Evolutionary conservation across 2,329 filamentous ascomycete genomes (phyloP).

Genomic region (Keithomyces neogunnii): DNA sequence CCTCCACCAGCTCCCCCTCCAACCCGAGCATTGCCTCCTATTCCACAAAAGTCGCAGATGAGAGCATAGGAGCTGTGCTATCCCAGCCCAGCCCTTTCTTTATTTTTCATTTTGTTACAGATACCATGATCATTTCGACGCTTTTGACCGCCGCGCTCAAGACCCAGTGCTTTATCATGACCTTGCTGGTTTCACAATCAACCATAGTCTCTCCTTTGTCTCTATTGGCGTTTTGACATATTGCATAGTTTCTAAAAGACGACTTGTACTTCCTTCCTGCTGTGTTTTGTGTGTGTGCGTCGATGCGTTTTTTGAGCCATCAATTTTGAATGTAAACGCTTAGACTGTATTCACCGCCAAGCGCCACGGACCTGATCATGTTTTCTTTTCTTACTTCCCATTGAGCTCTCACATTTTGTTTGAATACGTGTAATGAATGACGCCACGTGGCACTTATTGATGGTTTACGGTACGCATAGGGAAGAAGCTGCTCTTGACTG

Average conservation of each 20-base stretch:
- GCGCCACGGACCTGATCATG: background rate
- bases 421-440: background rate
- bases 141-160: no score
- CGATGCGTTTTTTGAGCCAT: background rate
- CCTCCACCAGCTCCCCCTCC: constrained; percentile 48
- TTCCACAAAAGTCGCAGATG: constrained; percentile 28
- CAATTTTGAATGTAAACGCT: background rate
- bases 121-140: no score
- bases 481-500: background rate
- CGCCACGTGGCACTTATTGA: constrained; percentile 7
- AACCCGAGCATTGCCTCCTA: constrained; percentile 44
- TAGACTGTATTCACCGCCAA: background rate
- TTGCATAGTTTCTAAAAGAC: background rate
- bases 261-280: background rate
- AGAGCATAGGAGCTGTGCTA: background rate
- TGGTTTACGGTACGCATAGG: background rate
- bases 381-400: background rate
- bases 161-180: no score
- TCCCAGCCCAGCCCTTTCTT: background rate
- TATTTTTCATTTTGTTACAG: background rate
- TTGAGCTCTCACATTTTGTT: background rate
- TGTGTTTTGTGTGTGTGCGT: no score
- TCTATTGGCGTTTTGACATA: background rate
- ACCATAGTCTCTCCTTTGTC: background rate
- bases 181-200: no score